Conservation (phyloP, 2,329 filamentous ascomycete genomes). For the Hansfordia pulvinata region DNA sequence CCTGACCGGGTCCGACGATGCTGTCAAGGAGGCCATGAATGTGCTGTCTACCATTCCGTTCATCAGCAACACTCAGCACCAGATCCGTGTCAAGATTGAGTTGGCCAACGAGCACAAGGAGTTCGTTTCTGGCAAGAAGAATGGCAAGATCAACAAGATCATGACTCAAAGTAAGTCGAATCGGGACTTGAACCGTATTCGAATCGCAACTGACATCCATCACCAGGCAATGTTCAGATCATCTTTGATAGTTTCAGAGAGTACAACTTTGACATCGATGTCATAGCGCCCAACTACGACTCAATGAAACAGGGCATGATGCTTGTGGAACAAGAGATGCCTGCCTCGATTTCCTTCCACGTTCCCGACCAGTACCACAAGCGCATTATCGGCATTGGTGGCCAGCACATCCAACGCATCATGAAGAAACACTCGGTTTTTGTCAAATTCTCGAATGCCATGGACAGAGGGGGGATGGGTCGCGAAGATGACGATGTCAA, state of each 20-base stretch:
- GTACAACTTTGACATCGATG: slow-evolving; percentile 99
- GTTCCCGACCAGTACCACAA: slow-evolving; percentile 99
- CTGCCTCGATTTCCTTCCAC: slow-evolving; percentile 96
- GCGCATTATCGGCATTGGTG: slow-evolving; percentile 95
- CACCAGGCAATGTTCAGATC: slow-evolving; percentile 79
- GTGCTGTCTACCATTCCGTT: slow-evolving; percentile 89
- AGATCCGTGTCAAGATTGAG: slow-evolving; percentile 96
- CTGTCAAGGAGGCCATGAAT: slow-evolving; percentile 87
- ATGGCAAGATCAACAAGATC: slow-evolving; percentile 99
- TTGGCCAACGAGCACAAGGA: slow-evolving; percentile 99
- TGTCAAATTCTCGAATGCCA: slow-evolving; percentile 98
- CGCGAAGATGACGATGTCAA: slow-evolving; percentile 97
- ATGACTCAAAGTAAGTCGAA: slow-evolving; percentile 78
- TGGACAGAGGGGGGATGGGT: slow-evolving; percentile 71
- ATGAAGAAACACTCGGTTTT: slow-evolving; percentile 99
- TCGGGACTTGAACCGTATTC: background rate
- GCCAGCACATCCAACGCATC: slow-evolving; percentile 96
- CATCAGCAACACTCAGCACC: slow-evolving; percentile 74
- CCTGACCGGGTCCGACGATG: slow-evolving; percentile 89
- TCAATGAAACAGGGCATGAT: slow-evolving; percentile 86
- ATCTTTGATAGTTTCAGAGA: slow-evolving; percentile 99
- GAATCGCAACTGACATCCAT: slow-evolving; percentile 9
- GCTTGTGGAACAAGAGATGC: slow-evolving; percentile 97
- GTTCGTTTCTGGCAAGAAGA: slow-evolving; percentile 98
- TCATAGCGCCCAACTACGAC: slow-evolving; percentile 83